phyloP scores from a whole-genome alignment of 495 filamentous ascomycete genomes.

The Achaetomiella virescens region DNA sequence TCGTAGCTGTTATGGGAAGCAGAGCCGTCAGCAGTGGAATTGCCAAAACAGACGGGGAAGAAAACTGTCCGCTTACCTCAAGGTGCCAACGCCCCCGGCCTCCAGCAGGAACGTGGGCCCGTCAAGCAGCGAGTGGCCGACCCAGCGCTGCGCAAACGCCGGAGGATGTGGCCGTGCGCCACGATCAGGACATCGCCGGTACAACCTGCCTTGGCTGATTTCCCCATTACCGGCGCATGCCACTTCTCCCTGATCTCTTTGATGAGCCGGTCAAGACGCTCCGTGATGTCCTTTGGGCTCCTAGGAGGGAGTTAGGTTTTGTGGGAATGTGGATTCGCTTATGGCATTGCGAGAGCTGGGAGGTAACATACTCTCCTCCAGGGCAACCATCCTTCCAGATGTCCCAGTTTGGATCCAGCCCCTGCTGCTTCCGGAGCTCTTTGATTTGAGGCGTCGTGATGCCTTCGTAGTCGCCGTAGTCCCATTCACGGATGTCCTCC shows the following conservation, averaged over 20 bases:
- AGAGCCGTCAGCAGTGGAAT: not conserved
- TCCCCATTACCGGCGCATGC: conserved; percentile 47
- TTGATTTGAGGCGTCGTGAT: conserved; percentile 70
- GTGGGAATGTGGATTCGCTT: not conserved
- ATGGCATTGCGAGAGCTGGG: not conserved
- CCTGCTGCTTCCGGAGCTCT: conserved; percentile 50
- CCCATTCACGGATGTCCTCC: conserved; percentile 83
- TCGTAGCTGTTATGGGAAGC: conserved; percentile 49
- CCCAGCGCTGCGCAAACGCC: conserved; percentile 92
- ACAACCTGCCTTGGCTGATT: conserved; percentile 29
- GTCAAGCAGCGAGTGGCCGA: conserved; percentile 58
- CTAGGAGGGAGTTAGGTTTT: conserved; percentile 18
- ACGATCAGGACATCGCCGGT: conserved; percentile 54
- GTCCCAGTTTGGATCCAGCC: conserved; percentile 59
- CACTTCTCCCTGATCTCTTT: conserved; percentile 58
- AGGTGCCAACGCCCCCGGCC: conserved; percentile 77
- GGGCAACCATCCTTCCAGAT: conserved; percentile 82
- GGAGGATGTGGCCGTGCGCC: conserved; percentile 80
- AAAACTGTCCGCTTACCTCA: conserved; percentile 52
- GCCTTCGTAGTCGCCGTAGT: conserved; percentile 94
- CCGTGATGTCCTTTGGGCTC: conserved; percentile 57
- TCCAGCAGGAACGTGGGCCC: conserved; percentile 65
- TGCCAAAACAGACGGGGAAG: not conserved
- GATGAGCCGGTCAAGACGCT: conserved; percentile 69
- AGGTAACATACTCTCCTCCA: conserved; percentile 50